A percentile compares a stretch with the other conserved stretches of the same genome.
These are phyloP conservation scores for Scenedesmus sp. DNA, from an alignment of 163 green algal genomes.

Conservation along the genomic window DNA sequence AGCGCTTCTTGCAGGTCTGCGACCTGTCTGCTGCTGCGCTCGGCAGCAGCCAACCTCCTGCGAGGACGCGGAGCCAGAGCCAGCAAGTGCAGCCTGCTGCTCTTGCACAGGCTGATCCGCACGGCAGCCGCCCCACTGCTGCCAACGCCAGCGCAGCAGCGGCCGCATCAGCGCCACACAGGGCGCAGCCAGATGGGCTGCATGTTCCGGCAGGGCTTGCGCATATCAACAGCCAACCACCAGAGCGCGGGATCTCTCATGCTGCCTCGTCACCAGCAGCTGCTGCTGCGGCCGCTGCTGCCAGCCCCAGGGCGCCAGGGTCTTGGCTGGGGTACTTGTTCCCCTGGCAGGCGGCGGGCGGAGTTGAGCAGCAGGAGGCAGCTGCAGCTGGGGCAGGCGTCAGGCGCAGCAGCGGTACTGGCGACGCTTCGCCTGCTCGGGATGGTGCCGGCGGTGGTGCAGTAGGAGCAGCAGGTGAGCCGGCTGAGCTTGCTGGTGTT, in stretches of 20 bases:
- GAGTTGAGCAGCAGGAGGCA: conserved; percentile 26
- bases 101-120: neutral
- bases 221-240: neutral
- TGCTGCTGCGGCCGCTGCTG: neutral
- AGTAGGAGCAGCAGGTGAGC: neutral
- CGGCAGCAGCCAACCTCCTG: neutral
- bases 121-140: neutral
- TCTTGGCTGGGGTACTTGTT: conserved; percentile 26
- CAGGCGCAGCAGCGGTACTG: neutral
- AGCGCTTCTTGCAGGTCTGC: conserved; percentile 19
- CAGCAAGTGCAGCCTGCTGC: neutral
- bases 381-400: neutral
- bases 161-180: no score
- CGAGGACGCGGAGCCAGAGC: neutral
- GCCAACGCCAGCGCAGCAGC: neutral
- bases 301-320: neutral
- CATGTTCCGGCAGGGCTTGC: neutral
- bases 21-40: neutral
- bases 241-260: neutral
- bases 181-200: neutral
- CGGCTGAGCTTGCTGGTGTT: neutral
- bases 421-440: neutral
- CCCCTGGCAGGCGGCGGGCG: conserved; percentile 4
- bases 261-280: conserved; percentile 1
- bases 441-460: neutral